Conservation (phyloP, 1,139 yeast genomes). For the Maudiozyma humilis region DNA sequence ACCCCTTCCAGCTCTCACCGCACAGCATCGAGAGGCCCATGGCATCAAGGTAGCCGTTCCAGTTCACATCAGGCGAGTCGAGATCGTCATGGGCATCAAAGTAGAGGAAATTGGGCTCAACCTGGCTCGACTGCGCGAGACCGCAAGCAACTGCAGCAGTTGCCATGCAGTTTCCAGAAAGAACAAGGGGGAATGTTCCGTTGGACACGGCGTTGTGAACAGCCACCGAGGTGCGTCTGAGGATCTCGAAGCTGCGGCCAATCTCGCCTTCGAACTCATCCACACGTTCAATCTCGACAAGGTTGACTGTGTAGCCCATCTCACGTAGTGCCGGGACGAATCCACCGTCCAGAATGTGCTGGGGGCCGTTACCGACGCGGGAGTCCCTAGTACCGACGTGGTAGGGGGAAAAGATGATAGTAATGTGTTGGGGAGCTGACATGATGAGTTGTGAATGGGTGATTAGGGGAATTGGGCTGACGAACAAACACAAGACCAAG, state of each 20-base stretch:
- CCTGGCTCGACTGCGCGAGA: background rate
- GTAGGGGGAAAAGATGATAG: constrained; percentile 3
- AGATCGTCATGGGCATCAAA: constrained; percentile 4
- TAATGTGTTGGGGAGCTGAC: background rate
- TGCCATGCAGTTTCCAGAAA: constrained; percentile 3
- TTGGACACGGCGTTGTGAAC: background rate
- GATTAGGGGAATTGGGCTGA: no score
- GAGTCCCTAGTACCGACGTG: constrained; percentile 3
- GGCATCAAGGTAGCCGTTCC: constrained; percentile 1
- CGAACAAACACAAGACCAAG: no score
- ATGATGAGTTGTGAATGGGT: no score
- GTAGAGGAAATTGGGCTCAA: background rate
- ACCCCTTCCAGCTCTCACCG: constrained; percentile 4
- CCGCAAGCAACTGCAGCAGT: constrained; percentile 2
- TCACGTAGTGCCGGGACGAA: constrained; percentile 1
- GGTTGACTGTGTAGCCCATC: constrained; percentile 1
- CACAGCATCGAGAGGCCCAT: constrained; percentile 2
- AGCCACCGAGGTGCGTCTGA: background rate
- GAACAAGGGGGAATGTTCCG: background rate
- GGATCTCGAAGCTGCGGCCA: constrained; percentile 3
- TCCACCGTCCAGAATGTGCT: background rate
- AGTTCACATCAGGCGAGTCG: constrained; percentile 1
- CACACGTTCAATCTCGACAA: constrained; percentile 2
- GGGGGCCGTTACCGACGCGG: constrained; percentile 3
- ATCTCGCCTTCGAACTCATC: constrained; percentile 5